These are phyloP conservation scores for Tausonia pullulans DNA, from an alignment of 1,284 basidiomycete genomes.

Conservation along the genomic window DNA sequence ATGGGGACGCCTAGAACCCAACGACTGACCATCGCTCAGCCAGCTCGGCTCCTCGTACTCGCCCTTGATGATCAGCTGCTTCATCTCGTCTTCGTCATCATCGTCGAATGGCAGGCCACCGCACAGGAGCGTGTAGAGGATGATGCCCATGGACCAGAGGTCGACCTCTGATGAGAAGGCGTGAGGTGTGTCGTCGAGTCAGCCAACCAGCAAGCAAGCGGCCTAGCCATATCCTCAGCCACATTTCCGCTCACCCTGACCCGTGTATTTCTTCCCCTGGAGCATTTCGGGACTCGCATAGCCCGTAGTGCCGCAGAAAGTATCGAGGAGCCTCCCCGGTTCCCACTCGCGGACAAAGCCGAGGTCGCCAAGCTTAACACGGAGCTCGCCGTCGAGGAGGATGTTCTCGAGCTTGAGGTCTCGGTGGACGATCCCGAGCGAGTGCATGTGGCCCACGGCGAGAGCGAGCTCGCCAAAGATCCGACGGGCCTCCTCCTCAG, in stretches of 20 bases:
- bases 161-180: slow-evolving; percentile 61
- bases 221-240: too few species aligned
- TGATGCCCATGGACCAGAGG: slow-evolving; percentile 92
- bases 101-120: slow-evolving; percentile 96
- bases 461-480: slow-evolving; percentile 92
- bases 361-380: slow-evolving; percentile 87
- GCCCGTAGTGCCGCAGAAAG: slow-evolving; percentile 86
- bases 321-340: slow-evolving; percentile 71
- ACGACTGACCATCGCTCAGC: slow-evolving; percentile 61
- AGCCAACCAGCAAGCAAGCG: neutral
- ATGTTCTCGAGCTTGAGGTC: slow-evolving; percentile 96
- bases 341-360: slow-evolving; percentile 95
- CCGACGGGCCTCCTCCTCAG: slow-evolving; percentile 68
- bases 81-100: slow-evolving; percentile 86
- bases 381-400: slow-evolving; percentile 72
- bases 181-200: neutral
- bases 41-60: slow-evolving; percentile 84
- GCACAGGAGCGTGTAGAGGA: slow-evolving; percentile 84
- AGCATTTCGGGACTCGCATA: slow-evolving; percentile 95
- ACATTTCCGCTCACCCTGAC: slow-evolving; percentile 49
- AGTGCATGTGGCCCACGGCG: slow-evolving; percentile 84
- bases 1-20: neutral
- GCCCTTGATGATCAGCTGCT: slow-evolving; percentile 71
- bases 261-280: slow-evolving; percentile 74
- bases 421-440: slow-evolving; percentile 76